Evolutionary conservation across 2,329 filamentous ascomycete species (phyloP), one percentile per base, ranked within the genome.

Genomic region (Sarocladium kiliense): DNA sequence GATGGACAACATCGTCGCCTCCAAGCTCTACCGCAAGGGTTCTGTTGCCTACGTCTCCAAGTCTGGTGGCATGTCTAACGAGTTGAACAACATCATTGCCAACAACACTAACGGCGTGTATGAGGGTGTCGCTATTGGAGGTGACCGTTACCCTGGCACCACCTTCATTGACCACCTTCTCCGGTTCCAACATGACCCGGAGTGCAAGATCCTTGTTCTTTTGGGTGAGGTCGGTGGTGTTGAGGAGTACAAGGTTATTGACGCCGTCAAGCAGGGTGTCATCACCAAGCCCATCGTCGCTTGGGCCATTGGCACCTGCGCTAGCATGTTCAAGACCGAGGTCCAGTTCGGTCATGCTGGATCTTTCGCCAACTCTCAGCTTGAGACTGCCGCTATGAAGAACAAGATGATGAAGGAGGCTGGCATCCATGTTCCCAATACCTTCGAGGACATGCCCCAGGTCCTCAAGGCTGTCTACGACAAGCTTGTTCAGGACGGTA

Each of bases 1-100:
- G 94, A 99, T 99, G 94, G 94, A 99, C 85, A 99, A 99, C 85
- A 99, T 99, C 68, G 94, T 99, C 62, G 91, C 94, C 65, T 97
- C 94, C 74, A 99, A 99, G 87, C 90, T 99, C 59, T 99, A 99
- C 87, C 93, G 94, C 77, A 94, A 94, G 79, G 94, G 94, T 67
- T 97, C 94, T 65, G 92, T 99, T 64, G 94, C 91, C 67, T 99
- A 99, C 77, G 94, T 99, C 76, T 97, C 93, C 83, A 99, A 99
- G 84, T 99, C 94, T 57, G 94, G 94, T 72, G 94, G 94, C 79
- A 99, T 99, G 94, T 97, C 94, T 76, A 99, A 99, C 84, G 94
- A 99, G 82, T 80, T 99, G 69, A 99, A 99, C 88, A 99, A 99
- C 86, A 97, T 99, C 75, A 89, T 99, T 69, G 84, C 92, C 57